Evolutionary conservation across 495 filamentous ascomycete species (phyloP).

Genomic region (Penicillium coffeae): DNA sequence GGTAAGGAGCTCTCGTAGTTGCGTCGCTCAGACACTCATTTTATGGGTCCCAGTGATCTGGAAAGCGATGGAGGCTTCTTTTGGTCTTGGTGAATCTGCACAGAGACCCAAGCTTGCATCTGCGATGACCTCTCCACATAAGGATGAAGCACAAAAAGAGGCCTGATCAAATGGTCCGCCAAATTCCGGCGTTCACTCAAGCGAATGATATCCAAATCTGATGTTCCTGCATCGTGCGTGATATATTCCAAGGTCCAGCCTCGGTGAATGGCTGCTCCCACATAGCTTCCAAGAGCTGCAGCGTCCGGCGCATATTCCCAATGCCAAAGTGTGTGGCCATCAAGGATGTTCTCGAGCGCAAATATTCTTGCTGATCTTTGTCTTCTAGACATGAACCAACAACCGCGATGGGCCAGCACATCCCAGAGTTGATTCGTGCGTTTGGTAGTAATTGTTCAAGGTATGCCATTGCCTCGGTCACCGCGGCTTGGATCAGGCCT

Average conservation of each 20-base stretch:
- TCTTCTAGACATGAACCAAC: constrained; percentile 30
- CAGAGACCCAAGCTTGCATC: too few species aligned
- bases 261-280: constrained; percentile 26
- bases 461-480: constrained; percentile 29
- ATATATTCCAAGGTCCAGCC: constrained; percentile 39
- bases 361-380: constrained; percentile 17
- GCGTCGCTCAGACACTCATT: too few species aligned
- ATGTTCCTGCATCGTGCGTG: constrained; percentile 34
- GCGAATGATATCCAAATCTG: constrained; percentile 44
- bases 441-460: constrained; percentile 23
- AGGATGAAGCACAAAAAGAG: too few species aligned
- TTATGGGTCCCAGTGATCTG: not conserved
- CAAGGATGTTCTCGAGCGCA: constrained; percentile 17
- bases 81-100: too few species aligned
- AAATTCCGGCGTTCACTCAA: too few species aligned
- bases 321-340: constrained; percentile 33
- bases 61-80: too few species aligned
- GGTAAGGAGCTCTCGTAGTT: too few species aligned
- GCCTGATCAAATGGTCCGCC: too few species aligned
- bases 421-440: constrained; percentile 33
- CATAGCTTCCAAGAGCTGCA: constrained; percentile 33
- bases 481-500: constrained; percentile 24
- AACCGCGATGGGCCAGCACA: constrained; percentile 39
- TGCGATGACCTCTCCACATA: too few species aligned
- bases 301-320: constrained; percentile 36